A percentile compares a stretch with the other conserved stretches of the same genome.
phyloP scores from a whole-genome alignment of 441 rosid genomes.

The Populus hybrid region DNA sequence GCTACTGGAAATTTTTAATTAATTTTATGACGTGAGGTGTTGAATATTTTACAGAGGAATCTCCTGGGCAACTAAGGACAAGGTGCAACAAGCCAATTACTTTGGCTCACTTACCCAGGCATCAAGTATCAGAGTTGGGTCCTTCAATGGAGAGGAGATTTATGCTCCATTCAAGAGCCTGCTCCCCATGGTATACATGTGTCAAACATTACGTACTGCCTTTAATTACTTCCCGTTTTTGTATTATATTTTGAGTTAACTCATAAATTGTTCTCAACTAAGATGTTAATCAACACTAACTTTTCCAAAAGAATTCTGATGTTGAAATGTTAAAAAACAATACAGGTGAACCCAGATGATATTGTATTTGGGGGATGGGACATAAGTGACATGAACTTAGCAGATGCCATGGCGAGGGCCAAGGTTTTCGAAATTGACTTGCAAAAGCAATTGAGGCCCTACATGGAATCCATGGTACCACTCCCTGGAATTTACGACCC shows the following conservation, averaged over 20 bases:
- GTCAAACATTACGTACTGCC: background rate
- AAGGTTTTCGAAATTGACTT: slow-evolving; percentile 84
- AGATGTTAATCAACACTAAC: background rate
- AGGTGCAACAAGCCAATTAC: slow-evolving; percentile 90
- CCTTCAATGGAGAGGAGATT: slow-evolving; percentile 96
- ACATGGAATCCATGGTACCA: slow-evolving; percentile 88
- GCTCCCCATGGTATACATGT: slow-evolving; percentile 69
- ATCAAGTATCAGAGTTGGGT: slow-evolving; percentile 80
- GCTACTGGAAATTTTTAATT: slow-evolving; percentile 2
- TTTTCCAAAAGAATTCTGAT: too few relatives aligned
- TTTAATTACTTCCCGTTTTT: background rate
- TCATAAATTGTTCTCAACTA: background rate
- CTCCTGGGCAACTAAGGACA: slow-evolving; percentile 98
- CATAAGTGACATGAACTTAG: slow-evolving; percentile 90
- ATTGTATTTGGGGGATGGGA: slow-evolving; percentile 99
- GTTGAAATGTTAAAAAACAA: background rate
- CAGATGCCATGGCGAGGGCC: slow-evolving; percentile 96
- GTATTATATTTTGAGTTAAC: background rate
- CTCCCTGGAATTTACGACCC: slow-evolving; percentile 84
- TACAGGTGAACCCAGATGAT: slow-evolving; percentile 85
- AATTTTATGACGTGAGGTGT: background rate
- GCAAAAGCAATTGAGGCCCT: slow-evolving; percentile 89
- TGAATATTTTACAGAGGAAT: slow-evolving; percentile 54
- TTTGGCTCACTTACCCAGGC: slow-evolving; percentile 97
- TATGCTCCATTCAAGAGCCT: slow-evolving; percentile 96